A percentile compares a stretch with the other conserved stretches of the same genome.
Evolutionary conservation across 1,284 basidiomycete species (phyloP).

Genomic region (Ceratobasidium sp.): DNA sequence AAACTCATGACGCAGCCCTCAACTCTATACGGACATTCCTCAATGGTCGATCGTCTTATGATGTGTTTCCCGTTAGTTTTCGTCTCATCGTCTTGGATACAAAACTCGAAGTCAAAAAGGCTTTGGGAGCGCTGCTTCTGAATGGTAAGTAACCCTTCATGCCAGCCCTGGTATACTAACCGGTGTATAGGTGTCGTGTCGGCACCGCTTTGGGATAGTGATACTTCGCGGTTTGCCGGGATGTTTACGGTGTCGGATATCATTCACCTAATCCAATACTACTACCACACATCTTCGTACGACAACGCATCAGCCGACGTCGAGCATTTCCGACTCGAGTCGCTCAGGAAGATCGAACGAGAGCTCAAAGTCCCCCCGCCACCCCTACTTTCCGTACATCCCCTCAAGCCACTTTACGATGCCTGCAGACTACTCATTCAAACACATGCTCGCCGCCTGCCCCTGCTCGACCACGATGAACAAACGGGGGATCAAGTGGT

Average conservation of each 20-base stretch:
- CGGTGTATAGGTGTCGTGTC: constrained; percentile 86
- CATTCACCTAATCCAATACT: constrained; percentile 97
- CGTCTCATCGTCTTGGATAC: constrained; percentile 96
- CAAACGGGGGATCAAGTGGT: constrained; percentile 97
- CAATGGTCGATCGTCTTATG: constrained; percentile 87
- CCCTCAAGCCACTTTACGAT: constrained; percentile 87
- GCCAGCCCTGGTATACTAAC: neutral
- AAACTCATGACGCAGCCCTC: constrained; percentile 75
- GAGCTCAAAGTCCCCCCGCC: constrained; percentile 92
- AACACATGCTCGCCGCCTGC: constrained; percentile 94
- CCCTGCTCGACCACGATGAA: constrained; percentile 92
- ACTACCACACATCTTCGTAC: constrained; percentile 88
- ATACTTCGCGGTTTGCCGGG: constrained; percentile 87
- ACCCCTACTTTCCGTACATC: constrained; percentile 90
- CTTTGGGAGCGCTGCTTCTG: constrained; percentile 85
- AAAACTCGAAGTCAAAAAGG: constrained; percentile 92
- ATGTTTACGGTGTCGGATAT: constrained; percentile 97
- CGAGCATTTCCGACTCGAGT: constrained; percentile 90
- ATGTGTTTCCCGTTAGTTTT: constrained; percentile 96
- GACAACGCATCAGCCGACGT: constrained; percentile 91
- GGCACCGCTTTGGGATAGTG: constrained; percentile 97
- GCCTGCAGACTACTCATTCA: constrained; percentile 92
- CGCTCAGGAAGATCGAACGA: constrained; percentile 93
- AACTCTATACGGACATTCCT: constrained; percentile 84
- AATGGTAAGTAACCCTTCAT: constrained; percentile 70